These are phyloP conservation scores for Heliamphora exappendiculata DNA, from an alignment of 148 eudicot species.

Conservation along the genomic window DNA sequence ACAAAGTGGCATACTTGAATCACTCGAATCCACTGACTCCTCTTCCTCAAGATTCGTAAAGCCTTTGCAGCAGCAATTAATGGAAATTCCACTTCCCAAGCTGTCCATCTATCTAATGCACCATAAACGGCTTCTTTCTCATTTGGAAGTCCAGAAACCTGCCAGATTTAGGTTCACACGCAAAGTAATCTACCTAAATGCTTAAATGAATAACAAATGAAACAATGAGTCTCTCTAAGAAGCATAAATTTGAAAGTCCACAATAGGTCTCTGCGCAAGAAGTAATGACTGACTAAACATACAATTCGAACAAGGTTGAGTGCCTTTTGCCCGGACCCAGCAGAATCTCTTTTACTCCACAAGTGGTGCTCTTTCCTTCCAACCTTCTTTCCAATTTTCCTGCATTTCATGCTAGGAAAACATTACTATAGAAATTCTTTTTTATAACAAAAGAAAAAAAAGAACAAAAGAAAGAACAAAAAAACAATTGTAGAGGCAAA, in stretches of 20 bases:
- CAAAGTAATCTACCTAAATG: background rate
- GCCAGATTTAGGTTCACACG: constrained; percentile 3
- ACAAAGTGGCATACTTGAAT: constrained; percentile 47
- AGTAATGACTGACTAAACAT: constrained; percentile 17
- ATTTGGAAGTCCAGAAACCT: constrained; percentile 75
- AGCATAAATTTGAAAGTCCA: background rate
- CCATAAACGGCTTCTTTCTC: constrained; percentile 80
- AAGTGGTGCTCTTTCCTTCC: constrained; percentile 80
- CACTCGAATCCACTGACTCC: constrained; percentile 66
- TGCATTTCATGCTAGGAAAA: constrained; percentile 18
- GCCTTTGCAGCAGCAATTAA: constrained; percentile 89
- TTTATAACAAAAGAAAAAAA: too few species aligned
- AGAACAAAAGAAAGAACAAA: too few species aligned
- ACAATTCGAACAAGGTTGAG: constrained; percentile 71
- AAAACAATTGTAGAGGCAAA: background rate
- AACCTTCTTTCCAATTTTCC: constrained; percentile 38
- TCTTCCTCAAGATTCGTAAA: constrained; percentile 55
- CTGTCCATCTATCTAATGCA: constrained; percentile 81
- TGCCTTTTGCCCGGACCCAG: constrained; percentile 86
- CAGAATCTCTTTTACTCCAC: constrained; percentile 75
- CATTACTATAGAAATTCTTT: background rate
- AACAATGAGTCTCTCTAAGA: background rate
- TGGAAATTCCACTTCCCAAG: constrained; percentile 92
- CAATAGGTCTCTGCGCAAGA: background rate
- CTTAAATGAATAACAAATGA: background rate